Percentiles rank a stretch among this genome's conserved stretches.
These are phyloP conservation scores for Collybia sordida DNA, from an alignment of 768 basidiomycete species.

Conservation along the genomic window DNA sequence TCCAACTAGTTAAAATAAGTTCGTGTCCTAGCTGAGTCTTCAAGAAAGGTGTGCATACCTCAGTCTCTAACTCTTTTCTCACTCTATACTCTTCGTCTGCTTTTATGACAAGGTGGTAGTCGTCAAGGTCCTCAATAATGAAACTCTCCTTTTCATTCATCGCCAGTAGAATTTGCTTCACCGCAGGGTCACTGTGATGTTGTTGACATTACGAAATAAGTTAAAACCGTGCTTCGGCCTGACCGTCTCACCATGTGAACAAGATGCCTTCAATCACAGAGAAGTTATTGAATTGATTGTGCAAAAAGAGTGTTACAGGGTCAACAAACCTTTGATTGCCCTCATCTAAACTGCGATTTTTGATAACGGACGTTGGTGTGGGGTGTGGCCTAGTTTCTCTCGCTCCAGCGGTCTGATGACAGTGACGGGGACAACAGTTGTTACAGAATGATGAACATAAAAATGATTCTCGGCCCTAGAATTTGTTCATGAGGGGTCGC, in stretches of 20 bases:
- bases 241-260: conserved; percentile 53
- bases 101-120: conserved; percentile 80
- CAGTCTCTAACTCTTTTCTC: conserved; percentile 67
- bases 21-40: conserved; percentile 4
- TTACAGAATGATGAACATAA: not conserved
- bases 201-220: too few relatives aligned
- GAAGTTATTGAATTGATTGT: too few relatives aligned
- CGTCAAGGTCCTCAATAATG: conserved; percentile 86
- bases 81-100: conserved; percentile 80
- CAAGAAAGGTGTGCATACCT: conserved; percentile 47
- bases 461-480: not conserved
- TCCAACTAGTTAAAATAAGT: conserved; percentile 55
- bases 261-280: conserved; percentile 47
- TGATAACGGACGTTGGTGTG: not conserved
- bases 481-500: conserved; percentile 56
- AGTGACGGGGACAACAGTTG: not conserved
- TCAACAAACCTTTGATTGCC: conserved; percentile 57
- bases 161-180: conserved; percentile 81
- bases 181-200: conserved; percentile 71
- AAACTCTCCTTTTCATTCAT: conserved; percentile 82
- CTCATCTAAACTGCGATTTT: conserved; percentile 39
- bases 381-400: too few relatives aligned
- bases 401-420: too few relatives aligned
- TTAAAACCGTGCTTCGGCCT: too few relatives aligned
- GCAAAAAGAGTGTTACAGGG: not conserved